Percentiles rank a stretch among this genome's conserved stretches.
Conservation (phyloP, 768 basidiomycete genomes). For the Clathrus columnatus region DNA sequence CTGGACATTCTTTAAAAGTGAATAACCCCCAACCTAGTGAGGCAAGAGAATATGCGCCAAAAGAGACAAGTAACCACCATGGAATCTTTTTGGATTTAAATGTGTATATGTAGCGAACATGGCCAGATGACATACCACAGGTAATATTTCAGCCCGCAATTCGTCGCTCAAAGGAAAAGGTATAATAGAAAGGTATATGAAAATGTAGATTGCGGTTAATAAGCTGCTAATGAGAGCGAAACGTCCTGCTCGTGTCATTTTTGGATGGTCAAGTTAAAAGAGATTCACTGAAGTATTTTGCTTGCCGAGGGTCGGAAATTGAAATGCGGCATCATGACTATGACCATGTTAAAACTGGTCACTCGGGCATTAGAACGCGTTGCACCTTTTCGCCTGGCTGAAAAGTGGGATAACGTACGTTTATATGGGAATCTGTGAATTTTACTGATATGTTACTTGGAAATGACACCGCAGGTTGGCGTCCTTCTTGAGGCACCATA, state of each 20-base stretch:
- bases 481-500: slow-evolving; percentile 44
- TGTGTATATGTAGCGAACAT: not conserved
- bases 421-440: slow-evolving; percentile 7
- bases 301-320: too few species aligned
- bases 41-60: slow-evolving; percentile 72
- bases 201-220: slow-evolving; percentile 41
- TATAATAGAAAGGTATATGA: slow-evolving; percentile 45
- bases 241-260: slow-evolving; percentile 57
- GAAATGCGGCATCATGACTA: too few species aligned
- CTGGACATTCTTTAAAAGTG: slow-evolving; percentile 69
- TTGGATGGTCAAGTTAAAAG: slow-evolving; percentile 7
- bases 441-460: not conserved
- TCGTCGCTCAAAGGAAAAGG: slow-evolving; percentile 44
- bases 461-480: slow-evolving; percentile 45
- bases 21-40: slow-evolving; percentile 69
- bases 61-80: slow-evolving; percentile 75
- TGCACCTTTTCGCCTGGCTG: slow-evolving; percentile 79
- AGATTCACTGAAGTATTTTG: not conserved
- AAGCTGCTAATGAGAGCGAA: slow-evolving; percentile 39
- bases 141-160: slow-evolving; percentile 41
- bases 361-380: slow-evolving; percentile 71
- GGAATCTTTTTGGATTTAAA: slow-evolving; percentile 44
- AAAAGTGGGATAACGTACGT: slow-evolving; percentile 91
- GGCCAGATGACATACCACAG: slow-evolving; percentile 40
- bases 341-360: slow-evolving; percentile 40